These are phyloP conservation scores for Nemania bipapillata DNA, from an alignment of 2,329 filamentous ascomycete species.

Conservation along the genomic window DNA sequence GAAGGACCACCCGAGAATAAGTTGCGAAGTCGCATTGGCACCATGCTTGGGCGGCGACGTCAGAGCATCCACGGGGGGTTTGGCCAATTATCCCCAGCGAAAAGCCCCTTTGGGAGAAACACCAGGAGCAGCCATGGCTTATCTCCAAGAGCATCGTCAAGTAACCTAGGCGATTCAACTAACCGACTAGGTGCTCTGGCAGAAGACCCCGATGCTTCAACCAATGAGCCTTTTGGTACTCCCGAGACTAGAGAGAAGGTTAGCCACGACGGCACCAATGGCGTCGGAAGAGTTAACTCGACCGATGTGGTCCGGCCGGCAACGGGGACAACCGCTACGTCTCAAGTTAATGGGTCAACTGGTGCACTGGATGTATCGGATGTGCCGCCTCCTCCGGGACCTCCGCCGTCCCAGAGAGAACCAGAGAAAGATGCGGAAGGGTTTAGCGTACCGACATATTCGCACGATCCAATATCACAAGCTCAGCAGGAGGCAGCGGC, in stretches of 20 bases:
- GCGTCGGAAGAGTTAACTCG: constrained; percentile 54
- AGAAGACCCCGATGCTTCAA: constrained; percentile 62
- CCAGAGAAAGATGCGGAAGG: constrained; percentile 76
- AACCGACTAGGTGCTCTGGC: constrained; percentile 66
- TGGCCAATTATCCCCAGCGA: constrained; percentile 66
- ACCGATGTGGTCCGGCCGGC: constrained; percentile 48
- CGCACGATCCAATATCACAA: constrained; percentile 74
- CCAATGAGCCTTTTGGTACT: constrained; percentile 47
- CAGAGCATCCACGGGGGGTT: constrained; percentile 74
- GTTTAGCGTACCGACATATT: constrained; percentile 75
- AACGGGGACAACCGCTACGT: constrained; percentile 49
- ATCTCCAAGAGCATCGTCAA: constrained; percentile 69
- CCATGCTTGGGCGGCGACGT: constrained; percentile 72
- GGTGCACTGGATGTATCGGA: constrained; percentile 60
- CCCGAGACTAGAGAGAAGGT: constrained; percentile 51
- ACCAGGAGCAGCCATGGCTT: constrained; percentile 72
- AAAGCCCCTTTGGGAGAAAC: constrained; percentile 69
- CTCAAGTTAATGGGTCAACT: constrained; percentile 61
- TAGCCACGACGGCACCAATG: constrained; percentile 60
- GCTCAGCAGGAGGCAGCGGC: constrained; percentile 75
- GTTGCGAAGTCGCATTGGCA: constrained; percentile 72
- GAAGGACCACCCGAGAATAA: constrained; percentile 64
- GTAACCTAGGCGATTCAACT: constrained; percentile 66
- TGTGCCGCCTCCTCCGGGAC: constrained; percentile 63
- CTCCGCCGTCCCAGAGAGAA: constrained; percentile 60